phyloP scores from a whole-genome alignment of 2,329 filamentous ascomycete genomes.

The Monosporascus sp. region DNA sequence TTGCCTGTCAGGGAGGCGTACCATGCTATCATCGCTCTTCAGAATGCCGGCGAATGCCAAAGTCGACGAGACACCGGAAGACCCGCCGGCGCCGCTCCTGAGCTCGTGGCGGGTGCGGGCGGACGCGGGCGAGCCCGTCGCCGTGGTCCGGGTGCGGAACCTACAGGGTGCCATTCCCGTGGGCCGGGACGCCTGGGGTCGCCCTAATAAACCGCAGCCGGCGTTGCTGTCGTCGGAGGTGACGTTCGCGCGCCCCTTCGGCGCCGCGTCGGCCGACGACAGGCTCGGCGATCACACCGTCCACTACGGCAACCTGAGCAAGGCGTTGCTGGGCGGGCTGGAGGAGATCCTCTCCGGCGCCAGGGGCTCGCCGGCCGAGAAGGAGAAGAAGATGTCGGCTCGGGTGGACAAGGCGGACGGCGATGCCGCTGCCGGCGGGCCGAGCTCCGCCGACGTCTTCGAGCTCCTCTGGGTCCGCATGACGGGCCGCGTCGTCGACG shows the following conservation, averaged over 20 bases:
- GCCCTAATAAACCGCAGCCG: constrained; percentile 54
- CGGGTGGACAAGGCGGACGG: constrained; percentile 27
- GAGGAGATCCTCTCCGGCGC: constrained; percentile 16
- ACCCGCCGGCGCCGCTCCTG: constrained; percentile 26
- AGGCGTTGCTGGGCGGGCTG: constrained; percentile 51
- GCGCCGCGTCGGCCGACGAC: constrained; percentile 53
- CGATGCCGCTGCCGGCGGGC: constrained; percentile 14
- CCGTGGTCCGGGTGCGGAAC: constrained; percentile 56
- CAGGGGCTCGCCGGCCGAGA: background rate
- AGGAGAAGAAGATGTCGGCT: constrained; percentile 11
- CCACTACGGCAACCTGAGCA: constrained; percentile 69
- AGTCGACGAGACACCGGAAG: constrained; percentile 10
- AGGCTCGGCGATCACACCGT: constrained; percentile 63
- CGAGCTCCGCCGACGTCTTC: constrained; percentile 26
- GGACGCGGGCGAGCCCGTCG: constrained; percentile 39
- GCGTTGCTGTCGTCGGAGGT: constrained; percentile 56
- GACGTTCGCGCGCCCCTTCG: constrained; percentile 50
- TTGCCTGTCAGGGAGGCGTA: background rate
- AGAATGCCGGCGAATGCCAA: constrained; percentile 13
- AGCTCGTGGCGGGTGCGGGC: constrained; percentile 33
- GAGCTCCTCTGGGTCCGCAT: constrained; percentile 32
- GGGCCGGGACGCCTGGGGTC: constrained; percentile 65
- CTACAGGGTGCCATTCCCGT: constrained; percentile 52
- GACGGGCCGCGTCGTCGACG: constrained; percentile 30
- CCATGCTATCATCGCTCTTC: constrained; percentile 21